These are phyloP conservation scores for Vicia sativa DNA, from an alignment of 306 rosid genomes.

Conservation along the genomic window DNA sequence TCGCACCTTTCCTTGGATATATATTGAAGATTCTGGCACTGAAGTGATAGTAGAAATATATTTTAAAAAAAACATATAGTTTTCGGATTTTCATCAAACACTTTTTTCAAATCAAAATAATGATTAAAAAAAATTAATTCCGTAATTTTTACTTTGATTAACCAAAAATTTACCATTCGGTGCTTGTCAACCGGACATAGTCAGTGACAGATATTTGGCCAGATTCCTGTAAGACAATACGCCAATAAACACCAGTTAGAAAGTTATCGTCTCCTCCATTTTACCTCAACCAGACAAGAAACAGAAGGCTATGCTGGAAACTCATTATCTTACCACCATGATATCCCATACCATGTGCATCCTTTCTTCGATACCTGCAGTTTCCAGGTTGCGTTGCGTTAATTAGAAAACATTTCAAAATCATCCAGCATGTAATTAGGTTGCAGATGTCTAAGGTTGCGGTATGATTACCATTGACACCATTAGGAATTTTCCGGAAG, in stretches of 20 bases:
- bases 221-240: slow-evolving; percentile 64
- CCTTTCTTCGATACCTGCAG: slow-evolving; percentile 88
- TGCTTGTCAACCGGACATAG: slow-evolving; percentile 83
- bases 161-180: slow-evolving; percentile 71
- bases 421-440: slow-evolving; percentile 29
- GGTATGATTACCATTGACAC: slow-evolving; percentile 80
- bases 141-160: slow-evolving; percentile 3
- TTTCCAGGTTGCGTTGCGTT: slow-evolving; percentile 37
- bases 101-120: not conserved
- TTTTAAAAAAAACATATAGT: not conserved
- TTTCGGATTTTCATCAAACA: slow-evolving; percentile 30
- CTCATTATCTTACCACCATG: slow-evolving; percentile 77
- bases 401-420: slow-evolving; percentile 34
- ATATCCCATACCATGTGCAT: slow-evolving; percentile 94
- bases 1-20: slow-evolving; percentile 73
- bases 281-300: slow-evolving; percentile 14
- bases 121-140: slow-evolving; percentile 3
- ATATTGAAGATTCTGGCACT: slow-evolving; percentile 93
- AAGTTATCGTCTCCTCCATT: slow-evolving; percentile 19
- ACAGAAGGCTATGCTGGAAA: slow-evolving; percentile 26
- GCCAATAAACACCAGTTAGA: slow-evolving; percentile 32
- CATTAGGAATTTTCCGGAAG: slow-evolving; percentile 91
- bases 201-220: slow-evolving; percentile 86
- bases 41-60: slow-evolving; percentile 36
- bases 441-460: slow-evolving; percentile 15